Evolutionary conservation across 345 rosid species (phyloP).

Genomic region (Mercurialis annua): DNA sequence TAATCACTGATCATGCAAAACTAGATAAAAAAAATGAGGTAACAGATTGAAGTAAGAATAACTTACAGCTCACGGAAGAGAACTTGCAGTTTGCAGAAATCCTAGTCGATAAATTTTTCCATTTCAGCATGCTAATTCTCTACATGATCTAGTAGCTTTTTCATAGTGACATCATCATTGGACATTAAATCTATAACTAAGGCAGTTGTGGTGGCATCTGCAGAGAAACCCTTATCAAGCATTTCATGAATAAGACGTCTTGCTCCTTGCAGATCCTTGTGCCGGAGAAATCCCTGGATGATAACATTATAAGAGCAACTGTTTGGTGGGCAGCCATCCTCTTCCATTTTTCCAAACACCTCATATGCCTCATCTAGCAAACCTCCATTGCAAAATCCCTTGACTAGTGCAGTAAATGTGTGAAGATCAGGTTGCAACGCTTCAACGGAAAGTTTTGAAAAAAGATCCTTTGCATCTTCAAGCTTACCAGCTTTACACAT

Average conservation of each 20-base stretch:
- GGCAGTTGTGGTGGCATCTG: background rate
- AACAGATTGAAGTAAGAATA: too few relatives aligned
- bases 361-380: conserved; percentile 15
- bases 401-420: background rate
- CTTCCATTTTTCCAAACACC: conserved; percentile 18
- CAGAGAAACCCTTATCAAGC: background rate
- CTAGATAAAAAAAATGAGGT: too few relatives aligned
- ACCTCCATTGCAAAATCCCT: conserved; percentile 14
- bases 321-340: background rate
- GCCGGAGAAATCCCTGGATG: conserved; percentile 14
- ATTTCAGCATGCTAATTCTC: too few relatives aligned
- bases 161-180: background rate
- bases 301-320: conserved; percentile 9
- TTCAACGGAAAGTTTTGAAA: background rate
- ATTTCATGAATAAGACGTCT: conserved; percentile 1
- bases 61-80: too few relatives aligned
- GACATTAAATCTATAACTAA: background rate
- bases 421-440: conserved; percentile 13
- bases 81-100: too few relatives aligned
- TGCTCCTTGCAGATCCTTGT: background rate
- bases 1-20: too few relatives aligned
- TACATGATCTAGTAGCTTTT: background rate
- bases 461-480: background rate
- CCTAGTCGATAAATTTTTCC: too few relatives aligned
- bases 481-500: background rate